A percentile compares a stretch with the other conserved stretches of the same genome.
Evolutionary conservation across 768 basidiomycete species (phyloP).

Genomic region (Hydnomerulius pinastri): DNA sequence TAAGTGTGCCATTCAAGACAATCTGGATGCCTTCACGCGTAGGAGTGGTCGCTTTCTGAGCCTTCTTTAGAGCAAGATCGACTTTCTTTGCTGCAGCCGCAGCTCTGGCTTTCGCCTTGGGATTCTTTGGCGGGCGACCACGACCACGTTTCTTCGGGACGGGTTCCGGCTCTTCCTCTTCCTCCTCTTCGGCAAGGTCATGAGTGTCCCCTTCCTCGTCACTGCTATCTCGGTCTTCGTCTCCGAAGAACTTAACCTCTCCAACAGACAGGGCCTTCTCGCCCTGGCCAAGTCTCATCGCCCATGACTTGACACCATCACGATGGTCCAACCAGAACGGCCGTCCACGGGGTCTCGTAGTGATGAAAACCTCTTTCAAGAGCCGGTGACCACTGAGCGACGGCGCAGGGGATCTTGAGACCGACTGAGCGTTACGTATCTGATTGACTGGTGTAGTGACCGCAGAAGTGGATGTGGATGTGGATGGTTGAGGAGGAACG

Average conservation of each 20-base stretch:
- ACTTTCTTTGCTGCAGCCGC: conserved; percentile 35
- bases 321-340: conserved; percentile 58
- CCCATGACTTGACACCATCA: conserved; percentile 78
- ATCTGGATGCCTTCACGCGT: conserved; percentile 55
- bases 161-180: conserved; percentile 37
- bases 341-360: conserved; percentile 61
- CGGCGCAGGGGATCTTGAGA: conserved; percentile 33
- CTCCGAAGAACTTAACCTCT: conserved; percentile 54
- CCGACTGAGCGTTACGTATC: conserved; percentile 28
- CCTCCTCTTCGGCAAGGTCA: conserved; percentile 49
- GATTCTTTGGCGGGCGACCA: conserved; percentile 34
- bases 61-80: conserved; percentile 42
- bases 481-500: conserved; percentile 19
- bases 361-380: conserved; percentile 54
- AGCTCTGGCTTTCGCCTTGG: conserved; percentile 35
- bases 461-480: conserved; percentile 9
- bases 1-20: conserved; percentile 58
- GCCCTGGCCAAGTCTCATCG: conserved; percentile 55
- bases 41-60: conserved; percentile 41
- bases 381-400: conserved; percentile 41
- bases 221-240: conserved; percentile 61
- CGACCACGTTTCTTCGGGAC: conserved; percentile 45
- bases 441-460: conserved; percentile 10
- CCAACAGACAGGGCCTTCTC: conserved; percentile 59
- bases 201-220: conserved; percentile 51